Evolutionary conservation across 2,329 filamentous ascomycete species (phyloP), one percentile per base, ranked within the genome.

Genomic region (Trichoderma asperellum): DNA sequence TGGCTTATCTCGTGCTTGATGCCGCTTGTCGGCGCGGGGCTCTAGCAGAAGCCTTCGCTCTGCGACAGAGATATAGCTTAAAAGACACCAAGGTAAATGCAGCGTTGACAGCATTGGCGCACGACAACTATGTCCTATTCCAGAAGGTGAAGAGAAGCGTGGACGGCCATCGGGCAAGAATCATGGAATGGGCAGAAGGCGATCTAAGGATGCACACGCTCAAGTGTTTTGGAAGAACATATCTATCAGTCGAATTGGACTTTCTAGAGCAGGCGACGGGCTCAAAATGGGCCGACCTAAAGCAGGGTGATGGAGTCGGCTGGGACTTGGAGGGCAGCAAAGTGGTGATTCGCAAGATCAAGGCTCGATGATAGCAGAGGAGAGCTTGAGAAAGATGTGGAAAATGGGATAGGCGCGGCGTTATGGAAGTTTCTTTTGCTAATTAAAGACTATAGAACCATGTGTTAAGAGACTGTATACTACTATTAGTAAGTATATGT

Each of bases 181-280:
- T 99, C 69, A 89, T 98, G 84, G 91, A 93, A 75, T 95, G 90
- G 83, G 92, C 92, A 10, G 92, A 93, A 73, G 87, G 89, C 29
- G 85, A 87, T n/a, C 85, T 97, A 76, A 85, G 91, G 73, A 83
- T 88, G 73, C 91, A 94, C 79, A 89, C 92, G 40, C 83, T 98
- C 73, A 97, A 97, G 82, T 96, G 94, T 77, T 87, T 98, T 67
- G 94, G 93, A 0, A 87, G 89, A 75, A 87, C 91, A 5, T 99
- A 99, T 79, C 81, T 97, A 72, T 88, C 82, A 24, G 90, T 93
- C 10, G 92, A 93, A 65, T 79, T 86, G 70, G 77, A 77, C 4
- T 93, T 90, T 78, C 80, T 97, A 62, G 92, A 96, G 80, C 86
- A 84, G 76, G 85, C 88, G 69, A 86, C 91, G 5, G 89, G 88